Evolutionary conservation across 352 stramenopile species (phyloP).

Genomic region (Phytophthora meadii): DNA sequence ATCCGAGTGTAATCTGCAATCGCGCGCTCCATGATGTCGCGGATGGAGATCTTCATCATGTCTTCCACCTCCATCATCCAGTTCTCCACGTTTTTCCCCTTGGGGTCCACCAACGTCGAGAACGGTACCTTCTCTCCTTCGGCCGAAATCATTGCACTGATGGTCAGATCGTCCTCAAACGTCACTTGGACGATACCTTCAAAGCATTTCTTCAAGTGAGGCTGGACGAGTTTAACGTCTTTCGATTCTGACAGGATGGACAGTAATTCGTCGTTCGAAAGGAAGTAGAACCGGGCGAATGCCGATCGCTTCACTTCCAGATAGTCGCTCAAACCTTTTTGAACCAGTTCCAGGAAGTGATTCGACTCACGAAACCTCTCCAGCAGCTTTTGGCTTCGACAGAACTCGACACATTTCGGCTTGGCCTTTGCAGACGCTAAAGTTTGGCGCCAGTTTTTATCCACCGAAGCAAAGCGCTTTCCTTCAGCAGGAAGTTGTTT

Average conservation of each 20-base stretch:
- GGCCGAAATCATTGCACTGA: constrained; percentile 93
- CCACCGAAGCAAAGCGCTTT: constrained; percentile 94
- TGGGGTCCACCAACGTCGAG: constrained; percentile 85
- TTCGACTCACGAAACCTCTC: constrained; percentile 95
- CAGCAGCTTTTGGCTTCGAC: constrained; percentile 91
- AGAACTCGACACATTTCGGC: constrained; percentile 93
- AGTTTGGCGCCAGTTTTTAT: constrained; percentile 96
- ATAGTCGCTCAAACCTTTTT: constrained; percentile 93
- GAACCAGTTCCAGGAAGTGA: constrained; percentile 93
- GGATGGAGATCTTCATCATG: constrained; percentile 93
- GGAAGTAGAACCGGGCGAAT: constrained; percentile 94
- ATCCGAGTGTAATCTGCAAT: constrained; percentile 91
- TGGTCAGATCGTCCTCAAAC: constrained; percentile 90
- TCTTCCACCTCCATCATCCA: constrained; percentile 95
- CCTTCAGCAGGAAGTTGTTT: constrained; percentile 95
- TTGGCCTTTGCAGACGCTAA: constrained; percentile 89
- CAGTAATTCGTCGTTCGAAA: constrained; percentile 94
- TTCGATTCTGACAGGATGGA: constrained; percentile 94
- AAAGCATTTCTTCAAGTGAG: constrained; percentile 95
- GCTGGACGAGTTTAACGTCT: constrained; percentile 93
- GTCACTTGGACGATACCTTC: constrained; percentile 93
- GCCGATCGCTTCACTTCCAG: constrained; percentile 92
- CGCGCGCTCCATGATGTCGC: constrained; percentile 86
- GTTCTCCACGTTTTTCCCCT: constrained; percentile 92
- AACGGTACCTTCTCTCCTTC: constrained; percentile 91